Conservation (phyloP, 2,329 filamentous ascomycete genomes). For the Ophiocordyceps polyrhachis-furcata region DNA sequence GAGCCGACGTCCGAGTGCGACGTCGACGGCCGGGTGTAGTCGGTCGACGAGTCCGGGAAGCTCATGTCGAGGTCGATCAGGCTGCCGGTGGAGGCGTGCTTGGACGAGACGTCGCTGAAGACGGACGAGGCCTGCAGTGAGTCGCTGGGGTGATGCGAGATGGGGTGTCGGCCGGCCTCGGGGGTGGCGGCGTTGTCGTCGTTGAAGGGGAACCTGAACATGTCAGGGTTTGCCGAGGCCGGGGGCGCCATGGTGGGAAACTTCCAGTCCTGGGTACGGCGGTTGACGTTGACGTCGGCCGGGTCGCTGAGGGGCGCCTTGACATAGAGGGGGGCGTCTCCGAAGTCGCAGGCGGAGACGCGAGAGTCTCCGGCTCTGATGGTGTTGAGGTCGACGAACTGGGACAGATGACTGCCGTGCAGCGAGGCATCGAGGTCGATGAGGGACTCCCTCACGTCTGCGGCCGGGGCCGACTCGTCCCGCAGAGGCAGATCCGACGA, state of each 20-base stretch:
- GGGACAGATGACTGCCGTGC: constrained; percentile 33
- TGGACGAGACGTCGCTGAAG: constrained; percentile 22
- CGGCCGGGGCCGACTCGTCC: constrained; percentile 30
- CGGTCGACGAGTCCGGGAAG: constrained; percentile 29
- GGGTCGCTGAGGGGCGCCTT: constrained; percentile 38
- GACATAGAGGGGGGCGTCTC: constrained; percentile 21
- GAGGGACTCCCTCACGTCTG: constrained; percentile 38
- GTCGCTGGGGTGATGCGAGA: constrained; percentile 33
- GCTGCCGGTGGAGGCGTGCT: constrained; percentile 21
- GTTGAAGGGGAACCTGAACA: constrained; percentile 30
- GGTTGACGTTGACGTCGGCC: constrained; percentile 31
- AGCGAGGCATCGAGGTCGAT: constrained; percentile 47
- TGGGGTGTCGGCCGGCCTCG: constrained; percentile 20
- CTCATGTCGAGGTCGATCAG: constrained; percentile 38
- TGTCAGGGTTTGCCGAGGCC: constrained; percentile 32
- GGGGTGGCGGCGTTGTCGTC: constrained; percentile 12
- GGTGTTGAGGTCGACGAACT: constrained; percentile 42
- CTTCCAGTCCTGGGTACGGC: constrained; percentile 37
- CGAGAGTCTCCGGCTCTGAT: constrained; percentile 31
- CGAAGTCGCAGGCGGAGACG: constrained; percentile 29
- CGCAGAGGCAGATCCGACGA: constrained; percentile 39
- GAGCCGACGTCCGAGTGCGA: constrained; percentile 40
- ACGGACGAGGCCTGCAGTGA: constrained; percentile 23
- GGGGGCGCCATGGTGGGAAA: constrained; percentile 34
- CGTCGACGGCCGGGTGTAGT: constrained; percentile 35